Evolutionary conservation across 2,329 filamentous ascomycete species (phyloP).

Genomic region (Fusarium sp.): DNA sequence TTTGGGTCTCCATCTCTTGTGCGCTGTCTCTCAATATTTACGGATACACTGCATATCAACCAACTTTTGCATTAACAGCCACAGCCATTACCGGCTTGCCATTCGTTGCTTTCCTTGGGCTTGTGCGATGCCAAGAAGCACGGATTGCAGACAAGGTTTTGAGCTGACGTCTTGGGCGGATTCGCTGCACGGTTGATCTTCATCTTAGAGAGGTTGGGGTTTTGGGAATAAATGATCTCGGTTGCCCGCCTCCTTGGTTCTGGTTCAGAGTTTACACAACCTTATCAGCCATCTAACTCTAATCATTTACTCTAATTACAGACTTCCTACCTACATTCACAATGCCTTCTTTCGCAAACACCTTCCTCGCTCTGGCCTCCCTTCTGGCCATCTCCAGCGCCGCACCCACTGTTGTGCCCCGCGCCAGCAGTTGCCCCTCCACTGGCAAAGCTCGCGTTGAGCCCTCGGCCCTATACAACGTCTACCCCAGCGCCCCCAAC

Average conservation of each 20-base stretch:
- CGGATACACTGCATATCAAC: background rate
- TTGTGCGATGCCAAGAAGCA: conserved; percentile 24
- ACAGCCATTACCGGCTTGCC: conserved; percentile 4
- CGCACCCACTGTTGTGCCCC: conserved; percentile 18
- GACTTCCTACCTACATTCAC: background rate
- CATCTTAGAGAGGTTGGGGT: conserved; percentile 24
- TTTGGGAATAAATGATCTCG: conserved; percentile 16
- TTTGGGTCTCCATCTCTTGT: conserved; percentile 3
- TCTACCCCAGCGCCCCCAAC: conserved; percentile 34
- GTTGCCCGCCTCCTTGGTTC: background rate
- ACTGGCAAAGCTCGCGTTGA: conserved; percentile 1
- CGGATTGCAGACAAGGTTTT: conserved; percentile 13
- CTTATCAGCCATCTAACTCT: background rate
- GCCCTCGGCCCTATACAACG: conserved; percentile 31
- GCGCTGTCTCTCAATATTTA: conserved; percentile 12
- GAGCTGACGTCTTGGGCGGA: conserved; percentile 7
- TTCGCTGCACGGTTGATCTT: conserved; percentile 22
- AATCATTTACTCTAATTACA: background rate
- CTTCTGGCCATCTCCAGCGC: conserved; percentile 24
- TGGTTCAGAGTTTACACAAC: background rate
- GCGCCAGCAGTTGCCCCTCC: conserved; percentile 21
- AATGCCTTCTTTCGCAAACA: conserved; percentile 22
- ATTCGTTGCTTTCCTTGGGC: conserved; percentile 20
- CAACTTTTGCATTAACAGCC: conserved; percentile 28
- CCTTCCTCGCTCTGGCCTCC: conserved; percentile 14